Percentiles rank a stretch among this genome's conserved stretches.
Conservation (phyloP, 805 yeast species). For the Cyberlindnera bimundalis region DNA sequence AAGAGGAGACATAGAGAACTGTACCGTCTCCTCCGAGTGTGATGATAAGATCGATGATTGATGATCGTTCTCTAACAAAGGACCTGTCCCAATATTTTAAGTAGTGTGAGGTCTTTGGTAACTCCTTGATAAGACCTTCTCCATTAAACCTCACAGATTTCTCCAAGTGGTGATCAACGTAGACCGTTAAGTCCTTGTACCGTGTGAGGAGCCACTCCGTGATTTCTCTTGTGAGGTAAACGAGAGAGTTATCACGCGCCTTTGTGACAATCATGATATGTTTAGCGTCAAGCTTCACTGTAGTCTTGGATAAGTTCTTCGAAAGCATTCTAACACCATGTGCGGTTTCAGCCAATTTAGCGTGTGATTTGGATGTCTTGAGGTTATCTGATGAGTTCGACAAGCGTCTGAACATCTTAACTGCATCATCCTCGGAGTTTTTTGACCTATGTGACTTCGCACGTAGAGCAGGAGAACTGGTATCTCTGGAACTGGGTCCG, state of each 20-base stretch:
- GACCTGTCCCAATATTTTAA: slow-evolving; percentile 69
- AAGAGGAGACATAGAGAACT: slow-evolving; percentile 79
- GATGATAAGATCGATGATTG: slow-evolving; percentile 68
- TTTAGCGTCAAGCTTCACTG: slow-evolving; percentile 64
- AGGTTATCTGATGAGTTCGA: slow-evolving; percentile 38
- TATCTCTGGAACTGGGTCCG: not conserved
- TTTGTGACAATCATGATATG: slow-evolving; percentile 84
- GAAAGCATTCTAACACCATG: slow-evolving; percentile 75
- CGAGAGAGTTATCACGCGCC: slow-evolving; percentile 77
- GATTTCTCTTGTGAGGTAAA: slow-evolving; percentile 72
- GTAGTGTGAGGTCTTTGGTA: slow-evolving; percentile 42
- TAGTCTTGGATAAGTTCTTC: slow-evolving; percentile 66
- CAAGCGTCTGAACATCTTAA: slow-evolving; percentile 22
- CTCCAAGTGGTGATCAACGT: slow-evolving; percentile 70
- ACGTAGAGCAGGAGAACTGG: not conserved
- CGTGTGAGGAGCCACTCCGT: slow-evolving; percentile 66
- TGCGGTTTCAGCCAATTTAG: slow-evolving; percentile 75
- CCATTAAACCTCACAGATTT: slow-evolving; percentile 62
- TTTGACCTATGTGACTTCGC: slow-evolving; percentile 6
- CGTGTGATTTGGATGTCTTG: slow-evolving; percentile 61
- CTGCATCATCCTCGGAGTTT: slow-evolving; percentile 19
- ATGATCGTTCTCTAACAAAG: slow-evolving; percentile 41
- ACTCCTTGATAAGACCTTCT: slow-evolving; percentile 44
- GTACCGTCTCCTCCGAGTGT: slow-evolving; percentile 98
- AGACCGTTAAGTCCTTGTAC: slow-evolving; percentile 45